phyloP scores from a whole-genome alignment of 176 grass and related monocot genomes.

The Raddia distichophylla region DNA sequence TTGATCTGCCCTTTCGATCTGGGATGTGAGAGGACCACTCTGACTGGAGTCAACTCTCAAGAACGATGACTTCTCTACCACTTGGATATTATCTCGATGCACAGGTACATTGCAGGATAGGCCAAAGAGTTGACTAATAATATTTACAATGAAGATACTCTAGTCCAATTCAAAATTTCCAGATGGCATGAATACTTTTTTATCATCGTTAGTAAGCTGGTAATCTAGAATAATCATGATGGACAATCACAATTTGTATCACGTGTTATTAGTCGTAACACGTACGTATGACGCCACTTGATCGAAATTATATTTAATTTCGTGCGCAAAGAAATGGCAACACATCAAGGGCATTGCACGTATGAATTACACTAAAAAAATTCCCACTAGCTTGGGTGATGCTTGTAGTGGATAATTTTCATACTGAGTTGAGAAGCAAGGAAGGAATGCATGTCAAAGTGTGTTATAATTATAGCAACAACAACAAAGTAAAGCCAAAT shows the following conservation, averaged over 20 bases:
- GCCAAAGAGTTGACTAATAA: no score
- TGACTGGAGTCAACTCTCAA: no score
- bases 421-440: neutral
- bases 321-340: neutral
- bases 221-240: neutral
- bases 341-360: neutral
- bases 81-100: no score
- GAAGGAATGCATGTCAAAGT: conserved; percentile 13
- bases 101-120: no score
- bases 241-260: neutral
- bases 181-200: no score
- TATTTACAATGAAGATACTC: no score
- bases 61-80: no score
- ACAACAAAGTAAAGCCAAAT: neutral
- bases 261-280: neutral
- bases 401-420: conserved; percentile 7
- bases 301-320: neutral
- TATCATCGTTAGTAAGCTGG: no score
- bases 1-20: no score
- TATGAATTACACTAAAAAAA: neutral
- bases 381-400: neutral
- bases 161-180: no score
- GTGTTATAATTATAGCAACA: neutral
- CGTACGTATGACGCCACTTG: neutral
- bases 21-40: no score